Conservation (phyloP, 768 basidiomycete species). For the Tremella mesenterica region DNA sequence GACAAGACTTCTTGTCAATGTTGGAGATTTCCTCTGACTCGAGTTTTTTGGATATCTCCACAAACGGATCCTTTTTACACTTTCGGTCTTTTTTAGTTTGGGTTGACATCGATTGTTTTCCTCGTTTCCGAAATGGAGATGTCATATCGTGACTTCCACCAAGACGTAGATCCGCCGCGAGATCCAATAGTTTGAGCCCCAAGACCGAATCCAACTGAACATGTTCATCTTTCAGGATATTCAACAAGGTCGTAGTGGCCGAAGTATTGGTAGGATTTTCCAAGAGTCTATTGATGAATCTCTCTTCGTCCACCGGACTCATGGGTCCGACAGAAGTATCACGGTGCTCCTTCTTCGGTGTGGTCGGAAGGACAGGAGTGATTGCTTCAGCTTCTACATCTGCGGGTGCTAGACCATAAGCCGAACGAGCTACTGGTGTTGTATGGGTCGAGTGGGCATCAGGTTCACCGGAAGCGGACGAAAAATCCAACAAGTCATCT, state of each 20-base stretch:
- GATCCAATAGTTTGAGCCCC: slow-evolving; percentile 23
- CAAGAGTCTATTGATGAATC: slow-evolving; percentile 8
- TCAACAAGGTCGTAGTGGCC: slow-evolving; percentile 10
- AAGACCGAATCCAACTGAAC: slow-evolving; percentile 18
- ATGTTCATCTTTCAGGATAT: slow-evolving; percentile 17
- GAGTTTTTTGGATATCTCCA: too few relatives aligned
- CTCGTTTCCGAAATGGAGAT: neutral
- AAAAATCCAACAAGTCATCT: too few relatives aligned
- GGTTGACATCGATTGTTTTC: neutral
- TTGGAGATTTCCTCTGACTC: too few relatives aligned
- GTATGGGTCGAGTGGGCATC: too few relatives aligned
- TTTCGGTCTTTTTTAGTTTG: neutral
- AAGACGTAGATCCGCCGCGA: slow-evolving; percentile 12
- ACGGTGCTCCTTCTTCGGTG: too few relatives aligned
- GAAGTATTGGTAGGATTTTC: slow-evolving; percentile 8
- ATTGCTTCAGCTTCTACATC: too few relatives aligned
- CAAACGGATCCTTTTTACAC: neutral
- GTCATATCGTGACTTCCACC: slow-evolving; percentile 9
- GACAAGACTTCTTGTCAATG: neutral
- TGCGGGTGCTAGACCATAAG: too few relatives aligned
- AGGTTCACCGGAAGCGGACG: too few relatives aligned
- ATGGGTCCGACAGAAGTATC: too few relatives aligned
- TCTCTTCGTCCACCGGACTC: neutral
- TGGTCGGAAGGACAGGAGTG: too few relatives aligned
- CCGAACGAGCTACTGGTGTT: too few relatives aligned